A percentile compares a stretch with the other conserved stretches of the same genome.
Conservation (phyloP, 2,329 filamentous ascomycete species). For the Ascochyta rabiei region DNA sequence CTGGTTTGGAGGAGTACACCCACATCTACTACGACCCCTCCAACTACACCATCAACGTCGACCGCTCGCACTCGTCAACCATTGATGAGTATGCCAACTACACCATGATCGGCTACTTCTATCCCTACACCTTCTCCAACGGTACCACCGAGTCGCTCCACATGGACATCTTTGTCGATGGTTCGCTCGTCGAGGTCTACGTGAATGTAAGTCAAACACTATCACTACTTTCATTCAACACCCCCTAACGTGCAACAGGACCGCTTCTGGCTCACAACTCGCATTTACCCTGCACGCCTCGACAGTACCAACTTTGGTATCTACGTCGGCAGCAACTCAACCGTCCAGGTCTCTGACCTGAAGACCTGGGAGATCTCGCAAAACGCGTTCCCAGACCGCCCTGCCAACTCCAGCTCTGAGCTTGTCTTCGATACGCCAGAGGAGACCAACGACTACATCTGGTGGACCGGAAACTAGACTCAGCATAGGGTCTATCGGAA, state of each 20-base stretch:
- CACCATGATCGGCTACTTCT: conserved; percentile 55
- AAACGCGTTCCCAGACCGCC: conserved; percentile 52
- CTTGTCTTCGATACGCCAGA: conserved; percentile 52
- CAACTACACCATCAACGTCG: conserved; percentile 55
- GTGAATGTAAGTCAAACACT: conserved; percentile 45
- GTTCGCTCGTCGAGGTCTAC: conserved; percentile 55
- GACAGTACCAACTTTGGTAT: conserved; percentile 54
- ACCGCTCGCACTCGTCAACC: conserved; percentile 51
- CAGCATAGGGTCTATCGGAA: not conserved
- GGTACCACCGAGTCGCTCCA: conserved; percentile 48
- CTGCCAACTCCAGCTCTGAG: conserved; percentile 49
- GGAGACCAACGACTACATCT: conserved; percentile 54
- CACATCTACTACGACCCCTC: conserved; percentile 53
- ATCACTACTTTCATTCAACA: not conserved
- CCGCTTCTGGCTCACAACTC: conserved; percentile 49
- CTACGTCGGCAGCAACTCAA: conserved; percentile 48
- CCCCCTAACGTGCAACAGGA: conserved; percentile 32
- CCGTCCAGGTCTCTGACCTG: conserved; percentile 45
- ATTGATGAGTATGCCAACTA: conserved; percentile 52
- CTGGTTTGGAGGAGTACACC: conserved; percentile 53
- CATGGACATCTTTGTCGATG: conserved; percentile 56
- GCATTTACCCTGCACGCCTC: conserved; percentile 54
- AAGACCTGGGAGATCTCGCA: conserved; percentile 48
- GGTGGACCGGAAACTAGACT: conserved; percentile 53
- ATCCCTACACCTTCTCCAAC: conserved; percentile 50